phyloP scores from a whole-genome alignment of 805 yeast genomes.

The Metschnikowia colocasiae region DNA sequence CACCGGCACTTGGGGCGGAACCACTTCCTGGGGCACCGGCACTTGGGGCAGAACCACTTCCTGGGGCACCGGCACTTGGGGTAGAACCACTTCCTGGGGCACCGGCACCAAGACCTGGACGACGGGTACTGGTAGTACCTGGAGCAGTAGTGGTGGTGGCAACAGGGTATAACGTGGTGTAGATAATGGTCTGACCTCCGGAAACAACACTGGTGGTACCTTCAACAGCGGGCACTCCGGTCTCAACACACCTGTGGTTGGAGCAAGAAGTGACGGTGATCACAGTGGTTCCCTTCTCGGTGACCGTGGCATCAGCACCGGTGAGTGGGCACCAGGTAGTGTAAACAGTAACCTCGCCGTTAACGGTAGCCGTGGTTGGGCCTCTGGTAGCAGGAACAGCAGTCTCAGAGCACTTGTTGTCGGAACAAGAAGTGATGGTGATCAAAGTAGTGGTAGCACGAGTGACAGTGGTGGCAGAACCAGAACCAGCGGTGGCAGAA shows the following conservation, averaged over 20 bases:
- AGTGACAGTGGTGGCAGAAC: conserved; percentile 14
- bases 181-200: conserved; percentile 18
- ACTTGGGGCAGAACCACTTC: not conserved
- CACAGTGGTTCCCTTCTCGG: conserved; percentile 6
- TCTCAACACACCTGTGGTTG: conserved; percentile 13
- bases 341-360: conserved; percentile 19
- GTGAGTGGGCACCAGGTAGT: conserved; percentile 39
- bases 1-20: not conserved
- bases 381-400: conserved; percentile 34
- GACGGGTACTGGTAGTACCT: not conserved
- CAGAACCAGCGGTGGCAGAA: conserved; percentile 13
- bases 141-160: conserved; percentile 6
- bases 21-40: not conserved
- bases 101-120: conserved; percentile 1
- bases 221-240: conserved; percentile 15
- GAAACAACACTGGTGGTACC: conserved; percentile 18
- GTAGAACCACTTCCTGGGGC: too few species aligned
- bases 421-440: conserved; percentile 34
- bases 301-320: conserved; percentile 15
- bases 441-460: conserved; percentile 18
- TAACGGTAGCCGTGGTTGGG: conserved; percentile 22
- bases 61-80: not conserved
- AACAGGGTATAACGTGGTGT: conserved; percentile 24
- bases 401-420: conserved; percentile 27
- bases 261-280: conserved; percentile 12